Conservation (phyloP, 2,329 filamentous ascomycete genomes). For the Apiospora kogelbergensis region DNA sequence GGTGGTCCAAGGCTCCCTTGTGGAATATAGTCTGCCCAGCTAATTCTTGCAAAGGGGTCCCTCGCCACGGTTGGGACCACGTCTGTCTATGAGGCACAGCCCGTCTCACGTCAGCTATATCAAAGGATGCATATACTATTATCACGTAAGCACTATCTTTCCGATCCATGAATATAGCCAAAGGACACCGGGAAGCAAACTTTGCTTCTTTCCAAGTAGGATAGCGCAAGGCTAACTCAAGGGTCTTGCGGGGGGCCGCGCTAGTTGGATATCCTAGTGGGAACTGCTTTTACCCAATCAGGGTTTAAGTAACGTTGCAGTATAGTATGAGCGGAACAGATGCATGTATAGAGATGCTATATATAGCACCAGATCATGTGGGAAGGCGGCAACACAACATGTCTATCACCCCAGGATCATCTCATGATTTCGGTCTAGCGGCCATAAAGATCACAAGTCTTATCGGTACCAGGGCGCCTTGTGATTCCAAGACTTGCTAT, state of each 20-base stretch:
- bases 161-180: neutral
- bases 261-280: neutral
- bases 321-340: neutral
- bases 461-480: neutral
- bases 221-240: neutral
- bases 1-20: accelerated
- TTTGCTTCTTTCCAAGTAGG: neutral
- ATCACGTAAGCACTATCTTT: neutral
- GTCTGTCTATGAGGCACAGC: neutral
- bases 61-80: too few species aligned
- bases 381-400: neutral
- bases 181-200: neutral
- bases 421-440: too few species aligned
- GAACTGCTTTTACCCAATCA: neutral
- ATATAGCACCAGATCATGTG: neutral
- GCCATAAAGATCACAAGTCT: too few species aligned
- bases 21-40: neutral
- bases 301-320: neutral
- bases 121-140: neutral
- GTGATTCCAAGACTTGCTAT: neutral
- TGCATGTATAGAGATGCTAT: neutral
- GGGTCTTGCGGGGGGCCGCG: neutral
- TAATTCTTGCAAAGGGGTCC: neutral
- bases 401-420: neutral
- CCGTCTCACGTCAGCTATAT: neutral